Percentiles rank a stretch among this genome's conserved stretches.
Evolutionary conservation across 2,329 filamentous ascomycete species (phyloP).

Genomic region (Talaromyces amestolkiae): DNA sequence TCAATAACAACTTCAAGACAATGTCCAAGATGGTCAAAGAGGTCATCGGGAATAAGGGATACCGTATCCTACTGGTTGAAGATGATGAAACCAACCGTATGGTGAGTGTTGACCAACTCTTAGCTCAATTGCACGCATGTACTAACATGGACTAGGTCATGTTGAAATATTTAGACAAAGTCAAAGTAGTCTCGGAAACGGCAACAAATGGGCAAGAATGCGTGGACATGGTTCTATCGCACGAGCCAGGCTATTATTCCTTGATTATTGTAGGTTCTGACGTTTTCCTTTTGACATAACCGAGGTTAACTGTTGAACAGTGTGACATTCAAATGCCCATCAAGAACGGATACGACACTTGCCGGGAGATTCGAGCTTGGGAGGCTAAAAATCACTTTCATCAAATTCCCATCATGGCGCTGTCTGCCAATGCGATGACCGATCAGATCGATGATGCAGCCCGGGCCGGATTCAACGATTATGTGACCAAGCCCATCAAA

Average conservation of each 20-base stretch:
- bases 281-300: background rate
- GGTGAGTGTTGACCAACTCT: conserved; percentile 29
- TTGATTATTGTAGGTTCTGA: conserved; percentile 45
- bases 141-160: conserved; percentile 40
- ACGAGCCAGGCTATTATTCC: conserved; percentile 49
- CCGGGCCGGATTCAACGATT: conserved; percentile 49
- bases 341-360: conserved; percentile 51
- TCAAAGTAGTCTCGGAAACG: conserved; percentile 46
- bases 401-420: conserved; percentile 50
- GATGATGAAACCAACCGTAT: conserved; percentile 51
- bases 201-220: conserved; percentile 49
- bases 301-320: conserved; percentile 25
- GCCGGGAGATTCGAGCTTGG: conserved; percentile 47
- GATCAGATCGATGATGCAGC: conserved; percentile 49
- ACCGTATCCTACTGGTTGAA: conserved; percentile 48
- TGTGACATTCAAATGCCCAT: conserved; percentile 53
- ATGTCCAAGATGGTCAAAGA: conserved; percentile 50
- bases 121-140: conserved; percentile 8
- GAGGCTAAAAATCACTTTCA: conserved; percentile 47
- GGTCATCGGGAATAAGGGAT: conserved; percentile 47
- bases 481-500: conserved; percentile 51
- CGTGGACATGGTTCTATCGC: conserved; percentile 47
- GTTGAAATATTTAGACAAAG: conserved; percentile 49
- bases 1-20: conserved; percentile 50
- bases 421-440: conserved; percentile 51